phyloP scores from a whole-genome alignment of 192 early-diverging fungal species.

The Linnemannia zychae region DNA sequence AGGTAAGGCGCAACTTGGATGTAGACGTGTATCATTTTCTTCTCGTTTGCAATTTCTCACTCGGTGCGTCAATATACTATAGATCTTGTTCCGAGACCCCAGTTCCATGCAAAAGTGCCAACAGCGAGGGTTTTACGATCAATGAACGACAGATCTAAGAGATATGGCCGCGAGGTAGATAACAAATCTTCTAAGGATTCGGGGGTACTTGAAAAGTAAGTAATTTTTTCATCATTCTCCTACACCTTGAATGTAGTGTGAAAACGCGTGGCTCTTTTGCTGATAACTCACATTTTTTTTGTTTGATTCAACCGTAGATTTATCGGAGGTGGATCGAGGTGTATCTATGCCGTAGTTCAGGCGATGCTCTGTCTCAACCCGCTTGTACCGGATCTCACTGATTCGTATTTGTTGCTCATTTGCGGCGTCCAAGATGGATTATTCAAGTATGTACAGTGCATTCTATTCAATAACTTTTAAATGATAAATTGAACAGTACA shows the following conservation, averaged over 20 bases:
- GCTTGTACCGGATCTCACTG: constrained; percentile 8
- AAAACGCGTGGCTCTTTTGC: neutral
- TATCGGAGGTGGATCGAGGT: constrained; percentile 2
- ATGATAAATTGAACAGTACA: neutral
- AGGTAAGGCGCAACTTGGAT: neutral
- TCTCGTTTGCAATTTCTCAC: neutral
- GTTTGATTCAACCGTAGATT: neutral
- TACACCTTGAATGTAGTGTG: neutral
- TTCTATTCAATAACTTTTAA: neutral
- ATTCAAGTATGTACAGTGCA: constrained; percentile 12
- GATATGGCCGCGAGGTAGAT: constrained; percentile 29
- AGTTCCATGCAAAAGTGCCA: constrained; percentile 27
- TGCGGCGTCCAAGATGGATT: neutral
- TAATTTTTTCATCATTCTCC: neutral
- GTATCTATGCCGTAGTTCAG: constrained; percentile 25
- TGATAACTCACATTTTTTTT: neutral
- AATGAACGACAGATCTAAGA: constrained; percentile 12
- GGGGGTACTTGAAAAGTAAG: neutral
- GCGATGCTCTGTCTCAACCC: constrained; percentile 24
- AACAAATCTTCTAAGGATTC: constrained; percentile 7
- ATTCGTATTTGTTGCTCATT: constrained; percentile 7
- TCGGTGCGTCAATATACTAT: neutral
- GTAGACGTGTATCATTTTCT: neutral
- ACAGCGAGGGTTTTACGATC: constrained; percentile 21
- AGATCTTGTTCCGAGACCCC: constrained; percentile 17